Percentiles rank a stretch among this genome's conserved stretches.
These are phyloP conservation scores for Madurella fahalii DNA, from an alignment of 2,329 filamentous ascomycete genomes.

Conservation along the genomic window DNA sequence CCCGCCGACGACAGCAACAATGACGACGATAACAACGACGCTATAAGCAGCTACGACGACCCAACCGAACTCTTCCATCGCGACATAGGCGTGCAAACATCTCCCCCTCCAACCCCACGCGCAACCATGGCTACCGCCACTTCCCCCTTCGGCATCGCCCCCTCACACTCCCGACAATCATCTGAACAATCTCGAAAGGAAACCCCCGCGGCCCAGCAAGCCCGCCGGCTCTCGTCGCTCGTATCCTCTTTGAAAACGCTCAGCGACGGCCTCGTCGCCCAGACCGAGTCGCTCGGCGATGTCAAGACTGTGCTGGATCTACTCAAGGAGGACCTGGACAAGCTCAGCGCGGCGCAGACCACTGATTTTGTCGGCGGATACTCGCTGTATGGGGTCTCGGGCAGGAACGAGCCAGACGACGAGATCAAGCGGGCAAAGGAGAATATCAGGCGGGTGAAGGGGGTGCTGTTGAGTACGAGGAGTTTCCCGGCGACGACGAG, in stretches of 20 bases:
- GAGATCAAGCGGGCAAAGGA: conserved; percentile 69
- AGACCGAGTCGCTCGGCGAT: conserved; percentile 48
- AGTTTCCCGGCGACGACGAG: conserved; percentile 58
- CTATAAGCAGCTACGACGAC: conserved; percentile 51
- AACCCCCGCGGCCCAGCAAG: conserved; percentile 37
- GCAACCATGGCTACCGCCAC: neutral
- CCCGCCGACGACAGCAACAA: conserved; percentile 41
- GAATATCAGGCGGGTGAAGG: conserved; percentile 75
- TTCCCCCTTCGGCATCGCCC: neutral
- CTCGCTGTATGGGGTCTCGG: conserved; percentile 42
- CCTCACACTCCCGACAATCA: neutral
- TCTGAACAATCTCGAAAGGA: conserved; percentile 14
- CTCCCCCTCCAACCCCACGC: conserved; percentile 41
- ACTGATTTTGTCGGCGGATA: conserved; percentile 37
- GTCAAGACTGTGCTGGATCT: conserved; percentile 51
- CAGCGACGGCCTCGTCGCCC: conserved; percentile 40
- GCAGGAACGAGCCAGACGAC: conserved; percentile 56
- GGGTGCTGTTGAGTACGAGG: conserved; percentile 68
- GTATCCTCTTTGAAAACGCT: conserved; percentile 40
- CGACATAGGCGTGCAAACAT: conserved; percentile 76
- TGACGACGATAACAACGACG: conserved; percentile 35
- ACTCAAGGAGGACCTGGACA: conserved; percentile 63
- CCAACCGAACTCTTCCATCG: conserved; percentile 78
- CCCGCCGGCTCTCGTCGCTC: conserved; percentile 41
- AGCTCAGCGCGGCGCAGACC: conserved; percentile 45